Evolutionary conservation across 2,329 filamentous ascomycete species (phyloP).

Genomic region (Xylaria arbuscula): DNA sequence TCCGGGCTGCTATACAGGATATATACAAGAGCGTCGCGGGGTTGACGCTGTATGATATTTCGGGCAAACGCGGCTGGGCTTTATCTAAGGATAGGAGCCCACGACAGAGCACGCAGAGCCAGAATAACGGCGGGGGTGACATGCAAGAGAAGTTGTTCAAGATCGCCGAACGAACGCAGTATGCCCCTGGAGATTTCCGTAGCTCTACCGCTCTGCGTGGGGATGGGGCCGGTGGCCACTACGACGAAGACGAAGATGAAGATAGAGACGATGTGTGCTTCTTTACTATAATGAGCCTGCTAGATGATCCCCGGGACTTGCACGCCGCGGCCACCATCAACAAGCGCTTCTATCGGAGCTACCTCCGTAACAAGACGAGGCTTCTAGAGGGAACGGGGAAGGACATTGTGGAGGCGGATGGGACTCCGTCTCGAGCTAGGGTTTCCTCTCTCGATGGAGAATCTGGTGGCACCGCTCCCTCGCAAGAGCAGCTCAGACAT

Average conservation of each 20-base stretch:
- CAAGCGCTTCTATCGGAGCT: conserved; percentile 54
- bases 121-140: conserved; percentile 45
- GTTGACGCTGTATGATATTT: conserved; percentile 61
- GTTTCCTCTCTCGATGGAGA: not conserved
- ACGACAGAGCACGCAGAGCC: conserved; percentile 40
- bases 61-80: conserved; percentile 62
- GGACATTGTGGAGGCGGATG: conserved; percentile 10
- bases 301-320: conserved; percentile 57
- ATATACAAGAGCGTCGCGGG: conserved; percentile 64
- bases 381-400: conserved; percentile 7
- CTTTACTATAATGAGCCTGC: conserved; percentile 54
- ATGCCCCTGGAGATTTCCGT: conserved; percentile 8
- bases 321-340: conserved; percentile 57
- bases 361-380: conserved; percentile 24
- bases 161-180: conserved; percentile 15
- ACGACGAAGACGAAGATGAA: conserved; percentile 25
- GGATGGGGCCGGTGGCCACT: not conserved
- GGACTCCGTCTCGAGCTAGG: not conserved
- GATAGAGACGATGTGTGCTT: conserved; percentile 49
- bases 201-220: not conserved
- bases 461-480: not conserved
- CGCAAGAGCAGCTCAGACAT: conserved; percentile 21
- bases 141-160: conserved; percentile 23
- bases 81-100: conserved; percentile 43
- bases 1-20: conserved; percentile 60